A percentile compares a stretch with the other conserved stretches of the same genome.
Conservation (phyloP, 164 flowering plant species). For the Pachysandra terminalis region DNA sequence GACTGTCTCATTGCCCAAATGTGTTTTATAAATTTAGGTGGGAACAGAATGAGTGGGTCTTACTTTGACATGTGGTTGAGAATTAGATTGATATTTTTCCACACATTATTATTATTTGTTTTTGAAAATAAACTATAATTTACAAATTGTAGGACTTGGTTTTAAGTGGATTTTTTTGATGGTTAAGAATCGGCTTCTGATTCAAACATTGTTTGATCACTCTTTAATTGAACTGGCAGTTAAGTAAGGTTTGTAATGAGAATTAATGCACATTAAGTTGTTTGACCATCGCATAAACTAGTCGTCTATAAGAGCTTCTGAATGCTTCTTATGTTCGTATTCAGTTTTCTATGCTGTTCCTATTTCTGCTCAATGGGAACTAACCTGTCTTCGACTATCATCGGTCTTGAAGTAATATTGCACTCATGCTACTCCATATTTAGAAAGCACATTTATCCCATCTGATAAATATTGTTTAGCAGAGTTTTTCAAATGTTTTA, state of each 20-base stretch:
- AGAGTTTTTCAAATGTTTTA: background rate
- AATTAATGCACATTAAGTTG: background rate
- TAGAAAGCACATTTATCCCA: background rate
- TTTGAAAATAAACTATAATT: background rate
- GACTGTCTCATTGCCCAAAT: background rate
- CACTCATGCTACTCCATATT: background rate
- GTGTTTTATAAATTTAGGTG: no score
- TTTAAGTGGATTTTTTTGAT: no score
- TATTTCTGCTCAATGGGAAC: background rate
- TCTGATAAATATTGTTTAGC: background rate
- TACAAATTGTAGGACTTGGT: background rate
- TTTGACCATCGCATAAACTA: background rate
- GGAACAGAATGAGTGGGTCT: background rate
- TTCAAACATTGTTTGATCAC: background rate
- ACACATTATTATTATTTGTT: no score
- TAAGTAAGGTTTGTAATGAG: background rate
- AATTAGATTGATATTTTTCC: background rate
- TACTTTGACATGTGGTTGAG: background rate
- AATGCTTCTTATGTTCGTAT: background rate
- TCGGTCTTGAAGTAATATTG: background rate
- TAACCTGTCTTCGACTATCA: background rate
- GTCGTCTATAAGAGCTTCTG: background rate
- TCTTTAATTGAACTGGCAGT: background rate
- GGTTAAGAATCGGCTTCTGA: no score
- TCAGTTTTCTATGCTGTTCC: background rate